Evolutionary conservation across 2,329 filamentous ascomycete species (phyloP).

Genomic region (Septoria petroselini): DNA sequence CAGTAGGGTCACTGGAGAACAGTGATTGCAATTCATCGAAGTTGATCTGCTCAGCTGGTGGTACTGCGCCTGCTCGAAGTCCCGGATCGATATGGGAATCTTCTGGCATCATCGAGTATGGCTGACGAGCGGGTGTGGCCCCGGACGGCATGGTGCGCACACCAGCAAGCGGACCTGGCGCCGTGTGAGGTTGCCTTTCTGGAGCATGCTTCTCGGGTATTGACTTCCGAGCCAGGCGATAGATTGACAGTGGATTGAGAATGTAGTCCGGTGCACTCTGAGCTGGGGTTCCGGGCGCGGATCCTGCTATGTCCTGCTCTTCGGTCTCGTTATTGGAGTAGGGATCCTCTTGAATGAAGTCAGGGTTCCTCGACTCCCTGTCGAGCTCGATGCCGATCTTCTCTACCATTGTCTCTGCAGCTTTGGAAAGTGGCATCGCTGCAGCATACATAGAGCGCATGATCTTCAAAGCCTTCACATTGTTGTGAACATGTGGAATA

Average conservation of each 20-base stretch:
- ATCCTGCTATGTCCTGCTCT: constrained; percentile 15
- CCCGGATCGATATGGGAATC: constrained; percentile 22
- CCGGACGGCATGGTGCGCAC: not conserved
- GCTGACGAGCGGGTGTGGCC: constrained; percentile 8
- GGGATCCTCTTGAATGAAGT: constrained; percentile 28
- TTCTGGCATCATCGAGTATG: constrained; percentile 11
- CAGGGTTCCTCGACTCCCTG: constrained; percentile 18
- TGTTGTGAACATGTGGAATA: constrained; percentile 26
- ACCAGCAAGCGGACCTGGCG: not conserved
- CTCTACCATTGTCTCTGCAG: constrained; percentile 28
- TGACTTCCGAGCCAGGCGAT: constrained; percentile 27
- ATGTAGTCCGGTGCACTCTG: constrained; percentile 30
- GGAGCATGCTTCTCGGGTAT: constrained; percentile 31
- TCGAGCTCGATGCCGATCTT: constrained; percentile 26
- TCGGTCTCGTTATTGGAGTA: constrained; percentile 26
- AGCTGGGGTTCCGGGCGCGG: constrained; percentile 25
- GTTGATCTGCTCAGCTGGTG: constrained; percentile 23
- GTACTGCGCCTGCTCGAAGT: constrained; percentile 1
- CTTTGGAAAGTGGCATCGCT: constrained; percentile 24
- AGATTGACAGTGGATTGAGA: constrained; percentile 28
- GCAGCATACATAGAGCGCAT: constrained; percentile 30
- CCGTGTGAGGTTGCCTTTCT: constrained; percentile 20
- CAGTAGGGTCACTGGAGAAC: constrained; percentile 29
- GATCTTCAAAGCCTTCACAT: constrained; percentile 28
- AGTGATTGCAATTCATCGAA: constrained; percentile 29